These are phyloP conservation scores for Fusarium sp. DNA, from an alignment of 2,329 filamentous ascomycete genomes.

Conservation along the genomic window DNA sequence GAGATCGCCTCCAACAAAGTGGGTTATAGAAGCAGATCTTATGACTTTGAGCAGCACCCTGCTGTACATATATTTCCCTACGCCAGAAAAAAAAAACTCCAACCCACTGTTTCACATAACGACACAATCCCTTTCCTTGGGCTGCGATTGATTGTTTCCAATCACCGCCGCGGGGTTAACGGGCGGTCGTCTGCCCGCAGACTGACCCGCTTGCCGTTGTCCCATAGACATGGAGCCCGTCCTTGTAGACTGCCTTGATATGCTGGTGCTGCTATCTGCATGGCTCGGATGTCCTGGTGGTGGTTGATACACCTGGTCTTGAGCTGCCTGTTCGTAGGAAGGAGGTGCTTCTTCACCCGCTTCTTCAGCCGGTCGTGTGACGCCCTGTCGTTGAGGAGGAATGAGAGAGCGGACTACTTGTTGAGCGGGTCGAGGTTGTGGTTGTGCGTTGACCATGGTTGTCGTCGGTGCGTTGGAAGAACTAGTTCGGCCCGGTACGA, in stretches of 20 bases:
- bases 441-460: constrained; percentile 25
- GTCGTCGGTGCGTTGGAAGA: constrained; percentile 37
- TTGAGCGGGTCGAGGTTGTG: constrained; percentile 29
- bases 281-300: constrained; percentile 63
- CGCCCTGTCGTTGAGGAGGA: constrained; percentile 50
- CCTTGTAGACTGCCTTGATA: constrained; percentile 37
- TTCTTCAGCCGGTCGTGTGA: constrained; percentile 51
- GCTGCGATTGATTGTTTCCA: constrained; percentile 21
- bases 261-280: constrained; percentile 48
- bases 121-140: constrained; percentile 24
- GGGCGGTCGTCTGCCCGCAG: constrained; percentile 38
- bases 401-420: constrained; percentile 58
- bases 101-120: constrained; percentile 18
- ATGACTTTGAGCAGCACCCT: neutral
- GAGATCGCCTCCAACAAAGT: neutral
- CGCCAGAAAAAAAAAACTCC: too few relatives aligned
- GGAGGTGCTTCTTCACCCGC: constrained; percentile 64
- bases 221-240: constrained; percentile 24
- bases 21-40: neutral
- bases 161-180: constrained; percentile 38
- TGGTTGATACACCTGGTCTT: constrained; percentile 62
- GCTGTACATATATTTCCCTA: too few relatives aligned
- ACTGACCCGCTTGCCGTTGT: constrained; percentile 29
- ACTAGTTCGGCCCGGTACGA: constrained; percentile 37
- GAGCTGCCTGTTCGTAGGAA: constrained; percentile 67